phyloP scores from a whole-genome alignment of 257 asterid species.

The Cordia subcordata region DNA sequence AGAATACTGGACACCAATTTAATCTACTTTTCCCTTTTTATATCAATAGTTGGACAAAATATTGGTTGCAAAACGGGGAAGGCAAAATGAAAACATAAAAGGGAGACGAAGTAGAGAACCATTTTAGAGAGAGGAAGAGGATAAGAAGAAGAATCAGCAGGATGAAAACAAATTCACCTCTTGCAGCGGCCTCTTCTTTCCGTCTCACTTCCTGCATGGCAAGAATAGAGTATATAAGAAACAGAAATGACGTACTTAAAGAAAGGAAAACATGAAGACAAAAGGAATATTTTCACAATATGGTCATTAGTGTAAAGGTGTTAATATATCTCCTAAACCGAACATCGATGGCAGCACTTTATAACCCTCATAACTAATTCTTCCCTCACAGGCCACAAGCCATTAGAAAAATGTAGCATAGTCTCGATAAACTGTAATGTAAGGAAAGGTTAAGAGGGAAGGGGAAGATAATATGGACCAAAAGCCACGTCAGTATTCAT shows the following conservation, averaged over 20 bases:
- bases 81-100: neutral
- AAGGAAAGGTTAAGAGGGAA: too few relatives aligned
- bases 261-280: too few relatives aligned
- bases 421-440: too few relatives aligned
- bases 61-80: neutral
- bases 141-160: neutral
- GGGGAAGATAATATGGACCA: too few relatives aligned
- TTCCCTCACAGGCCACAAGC: too few relatives aligned
- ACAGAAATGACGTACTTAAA: neutral
- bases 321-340: too few relatives aligned
- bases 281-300: neutral
- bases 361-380: too few relatives aligned
- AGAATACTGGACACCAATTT: neutral
- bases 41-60: too few relatives aligned
- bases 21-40: neutral
- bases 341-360: too few relatives aligned
- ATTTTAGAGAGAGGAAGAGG: neutral
- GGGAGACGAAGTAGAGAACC: neutral
- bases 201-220: constrained; percentile 60
- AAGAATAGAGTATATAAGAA: constrained; percentile 5
- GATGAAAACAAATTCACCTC: constrained; percentile 46
- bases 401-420: too few relatives aligned
- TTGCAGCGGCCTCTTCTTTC: constrained; percentile 78
- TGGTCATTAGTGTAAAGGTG: too few relatives aligned
- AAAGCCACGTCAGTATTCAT: too few relatives aligned